These are phyloP conservation scores for Microcos paniculata DNA, from an alignment of 345 rosid species.

Conservation along the genomic window DNA sequence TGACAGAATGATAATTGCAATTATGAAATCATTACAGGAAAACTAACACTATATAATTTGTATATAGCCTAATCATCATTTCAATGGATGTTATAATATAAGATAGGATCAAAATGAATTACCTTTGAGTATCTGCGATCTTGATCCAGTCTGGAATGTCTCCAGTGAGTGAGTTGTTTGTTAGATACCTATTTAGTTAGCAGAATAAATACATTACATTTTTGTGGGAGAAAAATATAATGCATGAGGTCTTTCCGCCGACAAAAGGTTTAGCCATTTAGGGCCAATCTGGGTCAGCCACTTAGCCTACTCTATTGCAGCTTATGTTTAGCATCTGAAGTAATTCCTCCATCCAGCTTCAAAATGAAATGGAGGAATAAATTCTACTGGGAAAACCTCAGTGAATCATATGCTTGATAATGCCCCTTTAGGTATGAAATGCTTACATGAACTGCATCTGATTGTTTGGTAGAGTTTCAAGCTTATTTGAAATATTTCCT, in stretches of 20 bases:
- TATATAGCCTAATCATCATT: neutral
- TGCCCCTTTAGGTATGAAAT: neutral
- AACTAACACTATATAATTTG: neutral
- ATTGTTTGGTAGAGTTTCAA: too few species aligned
- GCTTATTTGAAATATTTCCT: constrained; percentile 29
- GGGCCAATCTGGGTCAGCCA: neutral
- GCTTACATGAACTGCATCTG: constrained; percentile 38
- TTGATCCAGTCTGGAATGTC: constrained; percentile 10
- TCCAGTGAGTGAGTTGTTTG: constrained; percentile 31
- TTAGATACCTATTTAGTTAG: constrained; percentile 32
- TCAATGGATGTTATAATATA: neutral
- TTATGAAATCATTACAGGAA: neutral
- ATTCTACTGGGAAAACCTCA: neutral
- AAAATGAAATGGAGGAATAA: neutral
- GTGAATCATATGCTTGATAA: neutral
- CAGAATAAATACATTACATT: neutral
- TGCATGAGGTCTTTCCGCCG: neutral
- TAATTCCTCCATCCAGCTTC: neutral
- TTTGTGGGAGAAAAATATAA: neutral
- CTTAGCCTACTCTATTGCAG: neutral
- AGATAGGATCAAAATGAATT: constrained; percentile 1
- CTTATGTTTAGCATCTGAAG: neutral
- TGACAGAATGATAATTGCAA: neutral
- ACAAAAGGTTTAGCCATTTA: neutral
- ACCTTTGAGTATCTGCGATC: neutral